A percentile compares a stretch with the other conserved stretches of the same genome.
Evolutionary conservation across 805 yeast species (phyloP).

Genomic region (Crinitomyces ghanaensis): DNA sequence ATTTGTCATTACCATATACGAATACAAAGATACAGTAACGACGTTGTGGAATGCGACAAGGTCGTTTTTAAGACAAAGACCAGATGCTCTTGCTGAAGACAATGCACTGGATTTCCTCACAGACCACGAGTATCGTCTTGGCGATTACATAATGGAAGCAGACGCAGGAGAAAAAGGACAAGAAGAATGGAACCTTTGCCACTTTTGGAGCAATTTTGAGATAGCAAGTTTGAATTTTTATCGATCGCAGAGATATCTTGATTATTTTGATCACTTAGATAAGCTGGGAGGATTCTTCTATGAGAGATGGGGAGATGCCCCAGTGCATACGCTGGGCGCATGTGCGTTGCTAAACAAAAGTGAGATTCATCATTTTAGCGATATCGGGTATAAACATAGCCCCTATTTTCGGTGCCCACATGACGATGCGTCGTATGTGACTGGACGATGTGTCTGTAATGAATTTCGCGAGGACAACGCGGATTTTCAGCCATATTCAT

Average conservation of each 20-base stretch:
- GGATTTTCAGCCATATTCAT: constrained; percentile 25
- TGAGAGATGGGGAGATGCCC: constrained; percentile 96
- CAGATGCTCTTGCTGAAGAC: constrained; percentile 52
- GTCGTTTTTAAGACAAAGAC: constrained; percentile 49
- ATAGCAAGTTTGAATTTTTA: constrained; percentile 66
- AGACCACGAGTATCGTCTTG: constrained; percentile 33
- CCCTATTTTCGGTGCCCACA: constrained; percentile 43
- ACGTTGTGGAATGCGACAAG: constrained; percentile 68
- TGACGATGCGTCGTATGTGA: constrained; percentile 23
- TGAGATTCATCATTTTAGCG: constrained; percentile 68
- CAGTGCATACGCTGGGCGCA: constrained; percentile 68
- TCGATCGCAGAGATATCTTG: constrained; percentile 55
- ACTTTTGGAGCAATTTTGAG: constrained; percentile 82
- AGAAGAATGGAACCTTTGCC: constrained; percentile 77
- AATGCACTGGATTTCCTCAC: constrained; percentile 48
- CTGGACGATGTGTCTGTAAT: constrained; percentile 29
- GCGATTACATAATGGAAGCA: constrained; percentile 32
- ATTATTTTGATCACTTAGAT: constrained; percentile 59
- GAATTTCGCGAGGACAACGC: constrained; percentile 22
- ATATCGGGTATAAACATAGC: constrained; percentile 65
- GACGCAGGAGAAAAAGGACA: too few relatives aligned
- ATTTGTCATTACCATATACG: constrained; percentile 73
- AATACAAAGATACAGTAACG: constrained; percentile 75
- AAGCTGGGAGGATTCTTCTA: constrained; percentile 72
- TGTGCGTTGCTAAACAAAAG: constrained; percentile 44